Conservation (phyloP, 805 yeast species). For the Diddensiella transvaalensis region DNA sequence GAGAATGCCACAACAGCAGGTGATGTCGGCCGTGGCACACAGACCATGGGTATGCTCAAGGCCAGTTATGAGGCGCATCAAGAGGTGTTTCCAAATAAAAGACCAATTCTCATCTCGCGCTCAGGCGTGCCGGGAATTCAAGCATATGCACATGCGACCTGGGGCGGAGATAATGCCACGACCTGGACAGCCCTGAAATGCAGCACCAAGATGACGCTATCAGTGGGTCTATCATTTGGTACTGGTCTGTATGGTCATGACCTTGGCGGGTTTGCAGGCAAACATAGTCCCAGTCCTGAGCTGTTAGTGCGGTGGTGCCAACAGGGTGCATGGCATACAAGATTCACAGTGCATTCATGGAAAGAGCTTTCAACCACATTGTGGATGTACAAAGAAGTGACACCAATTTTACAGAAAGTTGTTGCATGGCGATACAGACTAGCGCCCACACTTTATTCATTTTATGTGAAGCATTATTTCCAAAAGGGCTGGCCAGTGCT, state of each 20-base stretch:
- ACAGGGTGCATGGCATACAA: conserved; percentile 10
- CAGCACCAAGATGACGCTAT: conserved; percentile 13
- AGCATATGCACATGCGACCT: conserved; percentile 11
- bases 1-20: conserved; percentile 4
- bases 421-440: conserved; percentile 4
- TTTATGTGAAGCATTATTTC: conserved; percentile 10
- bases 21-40: conserved; percentile 9
- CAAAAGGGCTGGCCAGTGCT: conserved; percentile 14
- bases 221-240: conserved; percentile 12
- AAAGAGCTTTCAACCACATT: conserved; percentile 7
- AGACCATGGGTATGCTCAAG: conserved; percentile 16
- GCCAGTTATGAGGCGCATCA: conserved; percentile 9
- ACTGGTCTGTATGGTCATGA: conserved; percentile 14
- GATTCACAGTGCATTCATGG: conserved; percentile 13
- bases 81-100: conserved; percentile 9
- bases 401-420: conserved; percentile 3
- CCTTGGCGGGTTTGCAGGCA: conserved; percentile 15
- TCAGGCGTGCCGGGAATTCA: conserved; percentile 14
- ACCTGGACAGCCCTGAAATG: conserved; percentile 12
- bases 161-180: conserved; percentile 18
- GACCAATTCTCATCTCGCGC: conserved; percentile 14
- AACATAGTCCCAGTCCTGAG: conserved; percentile 10
- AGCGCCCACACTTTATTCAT: conserved; percentile 10
- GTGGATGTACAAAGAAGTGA: conserved; percentile 16
- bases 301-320: conserved; percentile 14